Evolutionary conservation across 2,329 filamentous ascomycete genomes (phyloP).

Genomic region (Arthrobotrys conoides): DNA sequence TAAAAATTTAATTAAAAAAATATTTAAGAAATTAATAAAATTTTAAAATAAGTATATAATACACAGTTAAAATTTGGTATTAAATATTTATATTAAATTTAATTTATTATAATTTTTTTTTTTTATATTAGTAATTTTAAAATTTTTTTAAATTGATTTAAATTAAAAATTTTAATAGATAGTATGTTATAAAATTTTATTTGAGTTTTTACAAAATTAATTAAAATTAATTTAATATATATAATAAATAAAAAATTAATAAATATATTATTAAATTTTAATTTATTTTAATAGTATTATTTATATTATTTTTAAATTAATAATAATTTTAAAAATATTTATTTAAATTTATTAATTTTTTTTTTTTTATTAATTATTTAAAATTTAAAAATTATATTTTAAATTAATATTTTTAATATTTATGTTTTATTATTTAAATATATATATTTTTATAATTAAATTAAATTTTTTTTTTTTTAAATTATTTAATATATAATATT

Average conservation of each 20-base stretch:
- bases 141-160: conserved; percentile 6
- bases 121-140: conserved; percentile 9
- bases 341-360: conserved; percentile 3
- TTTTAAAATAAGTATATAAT: conserved; percentile 15
- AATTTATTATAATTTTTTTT: conserved; percentile 2
- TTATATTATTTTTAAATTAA: neutral
- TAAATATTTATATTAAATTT: neutral
- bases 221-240: neutral
- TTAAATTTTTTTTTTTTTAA: neutral
- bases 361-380: conserved; percentile 9
- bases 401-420: conserved; percentile 20
- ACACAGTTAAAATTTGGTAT: neutral
- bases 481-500: neutral
- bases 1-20: conserved; percentile 4
- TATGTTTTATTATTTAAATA: conserved; percentile 8
- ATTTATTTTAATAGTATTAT: neutral
- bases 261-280: conserved; percentile 12
- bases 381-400: conserved; percentile 12
- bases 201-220: too few relatives aligned
- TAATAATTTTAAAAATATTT: neutral
- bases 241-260: neutral
- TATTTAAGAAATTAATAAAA: neutral
- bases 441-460: neutral
- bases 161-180: neutral
- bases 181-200: neutral